These are phyloP conservation scores for Dioscorea zingiberensis DNA, from an alignment of 106 monocot genomes.

Conservation along the genomic window DNA sequence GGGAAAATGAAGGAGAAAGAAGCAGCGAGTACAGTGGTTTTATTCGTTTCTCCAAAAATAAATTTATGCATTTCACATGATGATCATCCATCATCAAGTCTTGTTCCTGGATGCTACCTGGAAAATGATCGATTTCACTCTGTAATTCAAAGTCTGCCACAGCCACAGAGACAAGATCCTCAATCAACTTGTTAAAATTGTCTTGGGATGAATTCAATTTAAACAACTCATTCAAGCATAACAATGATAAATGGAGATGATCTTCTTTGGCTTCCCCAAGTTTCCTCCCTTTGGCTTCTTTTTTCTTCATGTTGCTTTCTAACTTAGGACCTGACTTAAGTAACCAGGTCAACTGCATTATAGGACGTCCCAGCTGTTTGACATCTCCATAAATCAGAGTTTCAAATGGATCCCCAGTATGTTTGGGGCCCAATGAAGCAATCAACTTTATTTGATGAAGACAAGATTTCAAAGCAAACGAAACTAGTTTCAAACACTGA, in stretches of 20 bases:
- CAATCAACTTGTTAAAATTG: conserved; percentile 34
- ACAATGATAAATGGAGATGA: conserved; percentile 39
- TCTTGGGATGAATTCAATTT: conserved; percentile 24
- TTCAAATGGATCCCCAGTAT: conserved; percentile 26
- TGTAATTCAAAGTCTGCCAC: conserved; percentile 22
- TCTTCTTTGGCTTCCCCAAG: conserved; percentile 21
- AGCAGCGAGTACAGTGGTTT: conserved; percentile 42
- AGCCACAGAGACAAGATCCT: conserved; percentile 31
- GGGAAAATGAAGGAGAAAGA: conserved; percentile 34
- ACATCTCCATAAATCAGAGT: conserved; percentile 48
- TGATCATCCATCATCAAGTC: conserved; percentile 6
- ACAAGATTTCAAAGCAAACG: conserved; percentile 62
- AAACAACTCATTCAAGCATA: conserved; percentile 68
- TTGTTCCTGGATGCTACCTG: conserved; percentile 13
- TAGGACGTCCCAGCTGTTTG: conserved; percentile 42
- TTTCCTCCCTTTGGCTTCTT: conserved; percentile 50
- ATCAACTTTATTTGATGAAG: conserved; percentile 52
- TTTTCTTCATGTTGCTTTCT: conserved; percentile 37
- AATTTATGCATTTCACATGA: conserved; percentile 16
- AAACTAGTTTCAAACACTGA: conserved; percentile 34
- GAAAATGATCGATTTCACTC: conserved; percentile 7
- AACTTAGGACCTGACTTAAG: conserved; percentile 31
- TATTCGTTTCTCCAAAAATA: conserved; percentile 48
- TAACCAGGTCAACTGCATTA: conserved; percentile 53
- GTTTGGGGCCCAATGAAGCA: conserved; percentile 16